Conservation (phyloP, 2,329 filamentous ascomycete genomes). For the Dryadomyces quercivorus region DNA sequence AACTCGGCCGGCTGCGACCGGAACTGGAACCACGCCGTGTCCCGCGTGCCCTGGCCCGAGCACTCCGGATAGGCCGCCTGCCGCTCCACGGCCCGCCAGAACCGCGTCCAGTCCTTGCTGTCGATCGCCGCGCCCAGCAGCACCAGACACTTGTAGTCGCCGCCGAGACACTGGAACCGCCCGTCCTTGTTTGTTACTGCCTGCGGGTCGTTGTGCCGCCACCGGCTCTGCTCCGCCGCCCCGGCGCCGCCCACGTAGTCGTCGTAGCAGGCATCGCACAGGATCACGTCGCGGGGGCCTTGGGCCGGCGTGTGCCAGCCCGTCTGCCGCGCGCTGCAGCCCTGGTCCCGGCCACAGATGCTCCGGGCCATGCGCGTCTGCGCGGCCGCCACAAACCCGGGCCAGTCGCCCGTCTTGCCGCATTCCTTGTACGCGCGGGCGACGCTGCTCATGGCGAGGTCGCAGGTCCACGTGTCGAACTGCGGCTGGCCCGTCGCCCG, state of each 20-base stretch:
- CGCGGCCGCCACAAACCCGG: slow-evolving; percentile 19
- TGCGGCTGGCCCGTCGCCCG: slow-evolving; percentile 14
- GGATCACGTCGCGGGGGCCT: slow-evolving; percentile 15
- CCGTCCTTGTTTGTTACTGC: no score
- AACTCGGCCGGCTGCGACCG: slow-evolving; percentile 20
- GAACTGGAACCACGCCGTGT: slow-evolving; percentile 22
- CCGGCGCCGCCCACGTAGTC: slow-evolving; percentile 21
- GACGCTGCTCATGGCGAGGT: slow-evolving; percentile 20
- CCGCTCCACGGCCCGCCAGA: slow-evolving; percentile 20
- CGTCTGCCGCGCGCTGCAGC: neutral
- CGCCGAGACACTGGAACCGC: no score
- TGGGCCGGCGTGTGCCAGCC: slow-evolving; percentile 21
- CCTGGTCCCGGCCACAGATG: neutral
- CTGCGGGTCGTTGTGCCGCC: neutral
- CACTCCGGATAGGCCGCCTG: slow-evolving; percentile 20
- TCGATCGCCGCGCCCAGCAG: slow-evolving; percentile 17
- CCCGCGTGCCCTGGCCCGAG: slow-evolving; percentile 17
- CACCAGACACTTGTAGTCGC: no score
- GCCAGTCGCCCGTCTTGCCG: slow-evolving; percentile 19
- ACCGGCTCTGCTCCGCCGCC: neutral
- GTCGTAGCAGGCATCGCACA: slow-evolving; percentile 25
- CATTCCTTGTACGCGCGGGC: slow-evolving; percentile 17
- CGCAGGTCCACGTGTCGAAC: slow-evolving; percentile 23
- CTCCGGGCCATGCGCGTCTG: slow-evolving; percentile 10
- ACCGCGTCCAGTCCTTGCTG: slow-evolving; percentile 16